Base-by-base conservation (phyloP, 1,284 basidiomycete genomes). In the Sporisorium sorghi region DNA sequence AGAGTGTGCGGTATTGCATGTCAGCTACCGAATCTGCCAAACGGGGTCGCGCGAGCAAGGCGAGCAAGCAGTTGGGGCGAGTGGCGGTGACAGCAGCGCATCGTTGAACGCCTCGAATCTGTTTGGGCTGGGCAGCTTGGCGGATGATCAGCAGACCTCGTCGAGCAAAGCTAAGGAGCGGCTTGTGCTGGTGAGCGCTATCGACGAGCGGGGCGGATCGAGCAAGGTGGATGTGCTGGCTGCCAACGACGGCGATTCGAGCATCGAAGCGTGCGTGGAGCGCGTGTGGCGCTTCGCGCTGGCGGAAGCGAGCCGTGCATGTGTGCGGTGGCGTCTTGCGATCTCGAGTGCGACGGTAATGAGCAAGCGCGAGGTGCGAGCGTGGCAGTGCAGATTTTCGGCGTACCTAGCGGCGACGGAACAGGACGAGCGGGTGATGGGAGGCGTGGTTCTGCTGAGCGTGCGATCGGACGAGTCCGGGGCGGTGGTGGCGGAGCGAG, bases 151-250 rank as follows among this genome's bases (percentile, higher is more conserved):
- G 3, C 19, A 32, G 7, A 21, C 48, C 17, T 21, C 35, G n/a
- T 12, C 10, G 12, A n/a, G 10, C 44, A 26, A 28, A 24, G 21
- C 26, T 3, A 8, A 37, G 10, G 59, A 58, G 17, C 61, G 39
- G 12, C 11, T 75, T 17, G 60, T 69, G 11, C 42, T 76, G 39
- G 59, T 77, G 32, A 75, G 69, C 35, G 57, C 66, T 26, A 66
- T 81, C 14, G 79, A 81, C 55, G 76, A 76, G 33, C 58, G 65
- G 3, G 79, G 55, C 7, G 52, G 48, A 23, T 53, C 66, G 6
- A 73, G 69, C 35, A 43, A 55, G 6, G 48, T 72, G 19, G 55
- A 62, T 19, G 56, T 53, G 19, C 37, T 65, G 10, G 49, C 37
- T 9, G 47, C 55, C 30, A 37, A 21, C 14, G 40, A 53, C 6